Conservation (phyloP, 768 basidiomycete species). For the Collybia mongolica region DNA sequence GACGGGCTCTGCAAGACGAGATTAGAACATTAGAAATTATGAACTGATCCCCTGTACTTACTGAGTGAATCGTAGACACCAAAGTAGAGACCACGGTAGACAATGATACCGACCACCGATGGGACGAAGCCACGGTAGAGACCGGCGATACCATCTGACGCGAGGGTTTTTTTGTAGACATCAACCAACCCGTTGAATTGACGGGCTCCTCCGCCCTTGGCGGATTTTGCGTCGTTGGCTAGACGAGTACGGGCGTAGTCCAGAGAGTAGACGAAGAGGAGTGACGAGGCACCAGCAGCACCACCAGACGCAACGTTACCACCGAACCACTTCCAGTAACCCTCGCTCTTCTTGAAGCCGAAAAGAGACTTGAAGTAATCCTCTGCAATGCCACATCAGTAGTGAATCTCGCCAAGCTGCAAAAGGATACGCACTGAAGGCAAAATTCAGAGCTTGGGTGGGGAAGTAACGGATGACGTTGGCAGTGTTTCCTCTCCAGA, state of each 20-base stretch:
- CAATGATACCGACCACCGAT: conserved; percentile 98
- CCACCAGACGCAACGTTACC: conserved; percentile 99
- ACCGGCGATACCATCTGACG: conserved; percentile 96
- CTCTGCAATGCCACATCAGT: conserved; percentile 48
- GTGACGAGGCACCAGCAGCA: conserved; percentile 97
- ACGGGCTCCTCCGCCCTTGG: conserved; percentile 86
- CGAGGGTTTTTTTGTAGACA: conserved; percentile 96
- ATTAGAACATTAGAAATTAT: conserved; percentile 20
- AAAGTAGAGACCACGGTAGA: conserved; percentile 99
- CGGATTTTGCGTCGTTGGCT: conserved; percentile 95
- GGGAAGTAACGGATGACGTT: conserved; percentile 99
- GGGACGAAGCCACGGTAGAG: conserved; percentile 99
- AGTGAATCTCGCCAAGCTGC: background rate
- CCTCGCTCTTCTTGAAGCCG: conserved; percentile 97
- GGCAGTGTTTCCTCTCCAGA: conserved; percentile 99
- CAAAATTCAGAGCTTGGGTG: conserved; percentile 99
- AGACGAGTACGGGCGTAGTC: conserved; percentile 99
- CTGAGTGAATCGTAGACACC: conserved; percentile 95
- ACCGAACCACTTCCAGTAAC: conserved; percentile 98
- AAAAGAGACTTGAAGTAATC: conserved; percentile 99
- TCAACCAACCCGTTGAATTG: conserved; percentile 99
- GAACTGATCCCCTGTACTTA: conserved; percentile 36
- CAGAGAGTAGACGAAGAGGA: conserved; percentile 99
- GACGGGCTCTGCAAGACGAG: conserved; percentile 72
- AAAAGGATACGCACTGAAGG: conserved; percentile 79